Conservation (phyloP, 208 protist species). For the Trypanosoma avium region DNA sequence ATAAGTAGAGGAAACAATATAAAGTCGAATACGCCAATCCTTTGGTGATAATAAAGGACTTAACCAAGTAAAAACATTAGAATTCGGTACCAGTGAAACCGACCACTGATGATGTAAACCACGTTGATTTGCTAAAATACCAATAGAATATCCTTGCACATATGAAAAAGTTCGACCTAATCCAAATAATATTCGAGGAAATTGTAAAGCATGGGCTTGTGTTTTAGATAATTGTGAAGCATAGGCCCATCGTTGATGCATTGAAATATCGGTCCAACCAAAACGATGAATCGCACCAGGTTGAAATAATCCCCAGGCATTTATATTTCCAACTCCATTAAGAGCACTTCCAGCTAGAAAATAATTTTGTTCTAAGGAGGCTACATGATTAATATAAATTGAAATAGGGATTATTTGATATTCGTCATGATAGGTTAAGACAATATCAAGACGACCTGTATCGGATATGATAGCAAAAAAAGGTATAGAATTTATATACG, state of each 20-base stretch:
- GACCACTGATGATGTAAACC: slow-evolving; percentile 36
- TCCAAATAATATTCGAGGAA: slow-evolving; percentile 46
- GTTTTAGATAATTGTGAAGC: slow-evolving; percentile 39
- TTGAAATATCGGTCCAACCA: slow-evolving; percentile 61
- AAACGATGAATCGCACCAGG: slow-evolving; percentile 53
- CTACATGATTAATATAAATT: slow-evolving; percentile 35
- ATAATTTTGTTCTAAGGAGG: slow-evolving; percentile 35
- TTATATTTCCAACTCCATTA: slow-evolving; percentile 21
- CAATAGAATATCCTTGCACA: slow-evolving; percentile 62
- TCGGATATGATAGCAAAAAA: slow-evolving; percentile 45
- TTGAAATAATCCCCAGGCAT: slow-evolving; percentile 34
- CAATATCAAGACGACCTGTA: slow-evolving; percentile 41
- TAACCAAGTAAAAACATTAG: slow-evolving; percentile 51
- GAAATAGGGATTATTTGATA: slow-evolving; percentile 1
- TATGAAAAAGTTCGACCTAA: slow-evolving; percentile 74
- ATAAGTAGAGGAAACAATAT: slow-evolving; percentile 56
- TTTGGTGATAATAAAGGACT: slow-evolving; percentile 27
- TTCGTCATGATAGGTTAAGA: slow-evolving; percentile 30
- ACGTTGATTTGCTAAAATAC: slow-evolving; percentile 14
- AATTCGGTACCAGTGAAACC: slow-evolving; percentile 66
- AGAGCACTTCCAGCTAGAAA: slow-evolving; percentile 44
- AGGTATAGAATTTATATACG: slow-evolving; percentile 26
- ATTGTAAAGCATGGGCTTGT: slow-evolving; percentile 35
- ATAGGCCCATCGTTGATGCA: slow-evolving; percentile 41
- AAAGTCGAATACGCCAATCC: slow-evolving; percentile 58